A percentile compares a stretch with the other conserved stretches of the same genome.
Conservation (phyloP, 176 grass and related monocot species). For the Tillandsia leiboldiana region DNA sequence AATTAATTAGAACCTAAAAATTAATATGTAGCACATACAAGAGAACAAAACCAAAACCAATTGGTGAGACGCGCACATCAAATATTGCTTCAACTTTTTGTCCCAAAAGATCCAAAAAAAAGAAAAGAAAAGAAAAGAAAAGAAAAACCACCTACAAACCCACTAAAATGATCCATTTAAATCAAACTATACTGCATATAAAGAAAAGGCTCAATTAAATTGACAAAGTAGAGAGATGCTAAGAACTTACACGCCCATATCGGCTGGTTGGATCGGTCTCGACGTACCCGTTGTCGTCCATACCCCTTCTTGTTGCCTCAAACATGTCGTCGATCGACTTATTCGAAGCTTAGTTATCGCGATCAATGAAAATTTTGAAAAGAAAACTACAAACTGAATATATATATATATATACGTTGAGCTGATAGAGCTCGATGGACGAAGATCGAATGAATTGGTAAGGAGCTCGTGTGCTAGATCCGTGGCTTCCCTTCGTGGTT, state of each 20-base stretch:
- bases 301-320: background rate
- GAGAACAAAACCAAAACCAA: too few species aligned
- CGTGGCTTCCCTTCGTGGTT: slow-evolving; percentile 24
- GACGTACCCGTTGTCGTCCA: slow-evolving; percentile 55
- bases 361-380: slow-evolving; percentile 3
- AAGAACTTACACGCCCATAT: slow-evolving; percentile 66
- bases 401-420: too few species aligned
- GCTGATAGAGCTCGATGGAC: background rate
- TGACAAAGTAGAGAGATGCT: background rate
- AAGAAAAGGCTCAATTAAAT: too few species aligned
- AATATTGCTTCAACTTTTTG: background rate
- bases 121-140: background rate
- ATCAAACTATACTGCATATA: too few species aligned
- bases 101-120: background rate
- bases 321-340: slow-evolving; percentile 8
- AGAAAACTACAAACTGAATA: slow-evolving; percentile 2
- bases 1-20: too few species aligned
- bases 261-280: slow-evolving; percentile 78
- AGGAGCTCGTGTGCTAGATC: slow-evolving; percentile 21
- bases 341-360: slow-evolving; percentile 18
- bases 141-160: background rate
- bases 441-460: background rate
- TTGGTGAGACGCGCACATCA: too few species aligned
- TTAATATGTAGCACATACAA: too few species aligned
- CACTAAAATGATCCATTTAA: too few species aligned